These are phyloP conservation scores for Trichoderma brevicompactum DNA, from an alignment of 2,329 filamentous ascomycete species.

Conservation along the genomic window DNA sequence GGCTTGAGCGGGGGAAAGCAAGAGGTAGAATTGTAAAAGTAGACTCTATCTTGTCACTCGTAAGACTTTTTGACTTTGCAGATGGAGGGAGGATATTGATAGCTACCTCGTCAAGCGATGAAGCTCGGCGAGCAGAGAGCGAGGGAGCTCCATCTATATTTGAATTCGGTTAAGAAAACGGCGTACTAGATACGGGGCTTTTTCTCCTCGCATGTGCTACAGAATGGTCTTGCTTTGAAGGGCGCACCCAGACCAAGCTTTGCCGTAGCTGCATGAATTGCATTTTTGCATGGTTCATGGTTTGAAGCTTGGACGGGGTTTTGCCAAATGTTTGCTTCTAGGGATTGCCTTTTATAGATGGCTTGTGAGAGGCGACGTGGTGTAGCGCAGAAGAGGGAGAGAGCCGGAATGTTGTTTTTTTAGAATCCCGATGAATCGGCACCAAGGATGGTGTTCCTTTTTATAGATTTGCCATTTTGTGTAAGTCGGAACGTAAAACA, in stretches of 20 bases:
- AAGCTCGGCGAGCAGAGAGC: not conserved
- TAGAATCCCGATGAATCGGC: not conserved
- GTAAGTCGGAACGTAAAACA: conserved; percentile 1
- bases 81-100: not conserved
- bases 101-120: not conserved
- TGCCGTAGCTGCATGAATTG: not conserved
- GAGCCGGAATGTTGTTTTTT: not conserved
- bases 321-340: conserved; percentile 18
- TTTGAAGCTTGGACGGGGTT: not conserved
- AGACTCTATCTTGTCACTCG: not conserved
- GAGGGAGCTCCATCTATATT: conserved; percentile 12
- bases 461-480: conserved; percentile 13
- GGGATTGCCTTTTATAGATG: conserved; percentile 17
- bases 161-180: not conserved
- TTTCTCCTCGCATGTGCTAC: not conserved
- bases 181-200: not conserved
- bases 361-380: conserved; percentile 23
- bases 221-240: not conserved
- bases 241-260: no score
- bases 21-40: not conserved
- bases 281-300: conserved; percentile 9
- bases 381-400: not conserved
- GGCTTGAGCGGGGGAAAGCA: not conserved
- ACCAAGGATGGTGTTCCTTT: conserved; percentile 6
- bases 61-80: not conserved